phyloP scores from a whole-genome alignment of 805 yeast genomes.

The Lipomyces orientalis region DNA sequence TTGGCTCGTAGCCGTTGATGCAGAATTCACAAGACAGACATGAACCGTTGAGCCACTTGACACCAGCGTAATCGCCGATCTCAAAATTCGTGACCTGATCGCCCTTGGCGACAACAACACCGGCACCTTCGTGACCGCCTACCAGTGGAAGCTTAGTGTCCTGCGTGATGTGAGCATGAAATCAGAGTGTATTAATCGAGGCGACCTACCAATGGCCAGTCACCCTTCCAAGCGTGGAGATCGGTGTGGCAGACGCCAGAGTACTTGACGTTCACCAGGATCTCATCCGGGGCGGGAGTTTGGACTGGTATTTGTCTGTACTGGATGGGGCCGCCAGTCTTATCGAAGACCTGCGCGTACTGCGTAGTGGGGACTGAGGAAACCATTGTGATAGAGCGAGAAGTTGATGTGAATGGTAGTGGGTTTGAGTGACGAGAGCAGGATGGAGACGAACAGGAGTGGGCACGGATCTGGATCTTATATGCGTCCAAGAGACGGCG shows the following conservation, averaged over 20 bases:
- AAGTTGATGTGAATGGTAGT: neutral
- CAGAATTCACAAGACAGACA: conserved; percentile 81
- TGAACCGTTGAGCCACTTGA: conserved; percentile 82
- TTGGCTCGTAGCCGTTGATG: conserved; percentile 66
- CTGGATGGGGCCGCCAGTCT: conserved; percentile 39
- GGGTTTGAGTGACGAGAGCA: conserved; percentile 4
- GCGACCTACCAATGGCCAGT: conserved; percentile 70
- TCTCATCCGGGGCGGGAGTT: conserved; percentile 74
- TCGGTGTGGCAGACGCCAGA: conserved; percentile 96
- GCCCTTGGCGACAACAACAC: conserved; percentile 80
- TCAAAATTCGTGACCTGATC: conserved; percentile 69
- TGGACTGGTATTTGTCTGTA: conserved; percentile 83
- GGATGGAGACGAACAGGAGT: conserved; percentile 5
- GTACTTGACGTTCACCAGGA: conserved; percentile 79
- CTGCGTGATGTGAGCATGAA: neutral
- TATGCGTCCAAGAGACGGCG: neutral
- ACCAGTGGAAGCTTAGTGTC: conserved; percentile 73
- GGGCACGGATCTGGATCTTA: conserved; percentile 7
- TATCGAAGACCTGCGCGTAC: conserved; percentile 56
- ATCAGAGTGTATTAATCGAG: neutral
- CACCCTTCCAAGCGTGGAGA: conserved; percentile 93
- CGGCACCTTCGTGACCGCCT: conserved; percentile 93
- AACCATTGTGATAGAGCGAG: conserved; percentile 2
- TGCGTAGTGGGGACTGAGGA: conserved; percentile 63
- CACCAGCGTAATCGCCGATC: conserved; percentile 81